phyloP scores from a whole-genome alignment of 805 yeast species.

The Metschnikowia cubensis region DNA sequence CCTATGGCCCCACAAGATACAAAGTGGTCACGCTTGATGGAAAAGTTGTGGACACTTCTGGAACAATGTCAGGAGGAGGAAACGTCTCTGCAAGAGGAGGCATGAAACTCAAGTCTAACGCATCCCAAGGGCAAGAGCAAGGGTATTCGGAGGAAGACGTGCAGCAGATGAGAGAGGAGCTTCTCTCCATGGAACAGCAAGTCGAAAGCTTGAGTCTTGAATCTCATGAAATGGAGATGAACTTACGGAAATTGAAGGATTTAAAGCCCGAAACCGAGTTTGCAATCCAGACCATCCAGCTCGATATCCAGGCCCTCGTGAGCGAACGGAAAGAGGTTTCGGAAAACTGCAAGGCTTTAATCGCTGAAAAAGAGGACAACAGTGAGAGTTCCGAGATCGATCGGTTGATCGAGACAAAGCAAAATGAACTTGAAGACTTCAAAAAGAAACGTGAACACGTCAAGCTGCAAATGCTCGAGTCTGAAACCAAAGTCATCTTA shows the following conservation, averaged over 20 bases:
- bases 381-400: slow-evolving; percentile 29
- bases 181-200: slow-evolving; percentile 49
- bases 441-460: slow-evolving; percentile 27
- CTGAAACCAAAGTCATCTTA: slow-evolving; percentile 52
- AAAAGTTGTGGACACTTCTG: slow-evolving; percentile 84
- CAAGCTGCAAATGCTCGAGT: slow-evolving; percentile 50
- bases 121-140: slow-evolving; percentile 19
- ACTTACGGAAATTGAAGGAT: slow-evolving; percentile 56
- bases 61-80: slow-evolving; percentile 98
- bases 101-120: slow-evolving; percentile 54
- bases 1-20: slow-evolving; percentile 75
- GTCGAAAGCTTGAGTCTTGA: slow-evolving; percentile 49
- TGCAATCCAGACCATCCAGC: slow-evolving; percentile 50
- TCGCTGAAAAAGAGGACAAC: slow-evolving; percentile 33
- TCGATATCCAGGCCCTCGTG: slow-evolving; percentile 62
- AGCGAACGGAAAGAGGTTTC: slow-evolving; percentile 50
- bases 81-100: slow-evolving; percentile 64
- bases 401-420: slow-evolving; percentile 36
- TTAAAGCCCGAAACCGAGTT: slow-evolving; percentile 66
- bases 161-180: slow-evolving; percentile 47
- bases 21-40: slow-evolving; percentile 94
- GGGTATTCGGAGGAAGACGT: slow-evolving; percentile 57
- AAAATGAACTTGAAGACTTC: slow-evolving; percentile 19
- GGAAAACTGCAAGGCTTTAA: slow-evolving; percentile 38
- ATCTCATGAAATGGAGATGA: slow-evolving; percentile 54